Conservation (phyloP, 208 protist genomes). For the Borovskyia barvae region DNA sequence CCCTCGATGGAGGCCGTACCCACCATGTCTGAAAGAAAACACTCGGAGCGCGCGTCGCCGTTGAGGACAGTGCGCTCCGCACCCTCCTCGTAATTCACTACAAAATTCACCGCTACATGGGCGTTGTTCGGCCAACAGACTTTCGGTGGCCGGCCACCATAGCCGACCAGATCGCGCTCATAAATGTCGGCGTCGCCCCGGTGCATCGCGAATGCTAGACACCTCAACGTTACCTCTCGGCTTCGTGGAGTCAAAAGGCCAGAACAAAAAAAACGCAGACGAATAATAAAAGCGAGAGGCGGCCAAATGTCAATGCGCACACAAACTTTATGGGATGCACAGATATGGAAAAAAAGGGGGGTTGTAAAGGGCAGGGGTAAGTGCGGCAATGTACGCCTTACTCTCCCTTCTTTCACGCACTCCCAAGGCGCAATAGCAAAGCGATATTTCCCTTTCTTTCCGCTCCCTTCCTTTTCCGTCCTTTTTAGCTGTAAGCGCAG, state of each 20-base stretch:
- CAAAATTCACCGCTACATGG: constrained; percentile 32
- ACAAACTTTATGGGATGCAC: not conserved
- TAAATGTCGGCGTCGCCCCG: constrained; percentile 10
- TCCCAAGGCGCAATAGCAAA: no score
- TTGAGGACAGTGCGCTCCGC: constrained; percentile 23
- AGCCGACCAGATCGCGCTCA: constrained; percentile 30
- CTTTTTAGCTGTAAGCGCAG: no score
- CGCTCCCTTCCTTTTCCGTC: no score
- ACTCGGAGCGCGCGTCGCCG: constrained; percentile 23
- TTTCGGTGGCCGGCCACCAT: constrained; percentile 22
- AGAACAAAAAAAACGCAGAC: no score
- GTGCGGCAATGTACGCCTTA: not conserved
- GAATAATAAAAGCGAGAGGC: no score
- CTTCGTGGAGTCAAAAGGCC: no score
- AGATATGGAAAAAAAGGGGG: not conserved
- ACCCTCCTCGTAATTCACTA: constrained; percentile 35
- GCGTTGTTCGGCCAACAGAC: constrained; percentile 21
- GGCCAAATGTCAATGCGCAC: no score
- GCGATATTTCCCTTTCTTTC: no score
- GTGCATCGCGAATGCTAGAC: no score
- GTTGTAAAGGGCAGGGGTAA: not conserved
- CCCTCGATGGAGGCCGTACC: constrained; percentile 13
- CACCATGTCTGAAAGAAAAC: constrained; percentile 29
- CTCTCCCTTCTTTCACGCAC: not conserved
- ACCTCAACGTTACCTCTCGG: no score